phyloP scores from a whole-genome alignment of 2,329 filamentous ascomycete genomes.

The Aspergillus terreus region DNA sequence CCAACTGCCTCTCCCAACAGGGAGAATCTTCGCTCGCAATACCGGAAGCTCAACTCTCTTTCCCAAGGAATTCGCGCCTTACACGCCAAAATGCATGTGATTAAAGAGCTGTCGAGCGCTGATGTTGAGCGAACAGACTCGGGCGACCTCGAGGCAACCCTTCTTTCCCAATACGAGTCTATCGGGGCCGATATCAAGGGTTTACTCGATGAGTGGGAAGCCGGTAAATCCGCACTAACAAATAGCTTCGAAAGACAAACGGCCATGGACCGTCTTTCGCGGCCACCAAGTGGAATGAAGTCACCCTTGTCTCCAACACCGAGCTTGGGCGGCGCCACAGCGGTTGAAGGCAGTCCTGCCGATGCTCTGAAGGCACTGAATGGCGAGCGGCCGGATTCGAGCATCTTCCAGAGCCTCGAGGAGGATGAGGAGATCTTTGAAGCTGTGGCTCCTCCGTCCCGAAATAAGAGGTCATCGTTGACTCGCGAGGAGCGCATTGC shows the following conservation, averaged over 20 bases:
- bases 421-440: constrained; percentile 81
- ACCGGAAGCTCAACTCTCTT: constrained; percentile 81
- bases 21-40: constrained; percentile 79
- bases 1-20: constrained; percentile 69
- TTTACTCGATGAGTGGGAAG: constrained; percentile 80
- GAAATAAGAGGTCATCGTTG: constrained; percentile 63
- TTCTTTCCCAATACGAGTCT: constrained; percentile 90
- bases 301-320: constrained; percentile 44
- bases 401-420: constrained; percentile 25
- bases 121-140: constrained; percentile 67
- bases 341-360: constrained; percentile 56
- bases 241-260: constrained; percentile 79
- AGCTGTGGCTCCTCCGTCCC: constrained; percentile 71
- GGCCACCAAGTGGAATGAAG: constrained; percentile 45
- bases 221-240: constrained; percentile 77
- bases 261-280: constrained; percentile 54
- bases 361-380: constrained; percentile 76
- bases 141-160: constrained; percentile 69
- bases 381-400: constrained; percentile 53
- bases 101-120: constrained; percentile 83
- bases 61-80: constrained; percentile 87
- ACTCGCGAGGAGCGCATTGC: constrained; percentile 82
- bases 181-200: constrained; percentile 83
- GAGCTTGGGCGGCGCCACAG: constrained; percentile 44
- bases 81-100: constrained; percentile 88